Evolutionary conservation across 768 basidiomycete species (phyloP).

Genomic region (Pleurotus cornucopiae): DNA sequence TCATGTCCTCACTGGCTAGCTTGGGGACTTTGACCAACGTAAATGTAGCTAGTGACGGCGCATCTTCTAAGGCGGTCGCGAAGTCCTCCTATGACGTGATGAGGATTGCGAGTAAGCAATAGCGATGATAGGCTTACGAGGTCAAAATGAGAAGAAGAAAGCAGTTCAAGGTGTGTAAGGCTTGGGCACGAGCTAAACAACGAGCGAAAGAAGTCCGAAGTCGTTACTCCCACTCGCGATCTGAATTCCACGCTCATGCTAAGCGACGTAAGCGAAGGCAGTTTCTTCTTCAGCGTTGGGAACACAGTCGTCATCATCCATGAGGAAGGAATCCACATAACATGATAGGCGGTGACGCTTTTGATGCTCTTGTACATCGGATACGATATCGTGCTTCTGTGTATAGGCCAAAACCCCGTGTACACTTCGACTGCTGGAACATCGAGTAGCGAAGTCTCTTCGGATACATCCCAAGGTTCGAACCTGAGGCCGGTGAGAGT

Average conservation of each 20-base stretch:
- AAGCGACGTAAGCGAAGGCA: conserved; percentile 53
- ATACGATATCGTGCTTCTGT: conserved; percentile 40
- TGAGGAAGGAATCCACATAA: conserved; percentile 8
- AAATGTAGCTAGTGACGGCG: background rate
- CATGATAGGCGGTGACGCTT: conserved; percentile 7
- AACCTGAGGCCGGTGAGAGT: conserved; percentile 39
- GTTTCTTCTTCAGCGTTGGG: conserved; percentile 52
- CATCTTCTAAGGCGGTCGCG: background rate
- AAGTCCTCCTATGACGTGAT: background rate
- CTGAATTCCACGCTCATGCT: conserved; percentile 67
- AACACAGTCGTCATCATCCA: conserved; percentile 59
- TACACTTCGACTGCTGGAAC: conserved; percentile 37
- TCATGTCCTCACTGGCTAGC: background rate
- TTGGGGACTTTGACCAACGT: conserved; percentile 2
- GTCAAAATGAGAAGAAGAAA: conserved; percentile 66
- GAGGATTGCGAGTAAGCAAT: background rate
- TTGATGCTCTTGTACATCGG: conserved; percentile 5
- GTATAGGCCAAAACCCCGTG: conserved; percentile 53
- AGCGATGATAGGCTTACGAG: conserved; percentile 39
- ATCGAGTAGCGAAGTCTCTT: conserved; percentile 48
- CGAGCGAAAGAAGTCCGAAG: conserved; percentile 59
- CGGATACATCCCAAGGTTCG: background rate
- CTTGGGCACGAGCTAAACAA: conserved; percentile 64
- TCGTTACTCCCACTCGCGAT: conserved; percentile 59
- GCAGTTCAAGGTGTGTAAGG: conserved; percentile 50